Base-by-base conservation (phyloP, 495 filamentous ascomycete genomes). In the Tuber calosporum region DNA sequence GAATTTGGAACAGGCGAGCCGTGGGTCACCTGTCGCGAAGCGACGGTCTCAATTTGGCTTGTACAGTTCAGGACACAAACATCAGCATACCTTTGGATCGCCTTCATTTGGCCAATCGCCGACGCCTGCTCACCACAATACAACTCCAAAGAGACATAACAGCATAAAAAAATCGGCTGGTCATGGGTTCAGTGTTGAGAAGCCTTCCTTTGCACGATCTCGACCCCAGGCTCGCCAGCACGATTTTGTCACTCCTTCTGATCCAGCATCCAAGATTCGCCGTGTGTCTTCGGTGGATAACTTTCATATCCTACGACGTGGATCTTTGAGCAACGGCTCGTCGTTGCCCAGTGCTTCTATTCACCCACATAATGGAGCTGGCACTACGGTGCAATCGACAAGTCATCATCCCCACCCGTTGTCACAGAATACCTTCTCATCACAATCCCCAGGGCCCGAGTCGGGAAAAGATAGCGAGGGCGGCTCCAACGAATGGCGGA, bases 221-320 rank as follows among this genome's bases (percentile, higher is more conserved):
- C 84, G 81, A 71, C 82, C 42, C 81, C 82, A 68, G 84, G 85
- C 42, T 53, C 77, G 68, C 75, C 77, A 67, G 82, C 84, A 67
- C 81, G 85, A 90, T 74, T 83, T 87, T 74, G 75, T 85, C 40
- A 84, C 87, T 2, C 84, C 88, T 9, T 83, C 79, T 34, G 82
- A 83, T 5, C 81, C 85, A 34, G 77, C 82, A 48, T 82, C 82
- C 39, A 88, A 84, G 77, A 82, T 83, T 70, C 85, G 91, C 66
- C 87, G 91, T 13, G 88, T 93, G 20, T 86, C 92, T 75, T 93
- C 93, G 1, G 84, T 95, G 72, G 93, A 97, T 77, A 88, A 88
- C 62, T 88, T 92, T 69, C 53, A 62, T 62, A 62, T 26, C 53
- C 26, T 62, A 62, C 26, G 53, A 17, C 53, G 53, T 4, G 53